Percentiles rank a stretch among this genome's conserved stretches.
These are phyloP conservation scores for Kokia cookei DNA, from an alignment of 441 rosid species.

Conservation along the genomic window DNA sequence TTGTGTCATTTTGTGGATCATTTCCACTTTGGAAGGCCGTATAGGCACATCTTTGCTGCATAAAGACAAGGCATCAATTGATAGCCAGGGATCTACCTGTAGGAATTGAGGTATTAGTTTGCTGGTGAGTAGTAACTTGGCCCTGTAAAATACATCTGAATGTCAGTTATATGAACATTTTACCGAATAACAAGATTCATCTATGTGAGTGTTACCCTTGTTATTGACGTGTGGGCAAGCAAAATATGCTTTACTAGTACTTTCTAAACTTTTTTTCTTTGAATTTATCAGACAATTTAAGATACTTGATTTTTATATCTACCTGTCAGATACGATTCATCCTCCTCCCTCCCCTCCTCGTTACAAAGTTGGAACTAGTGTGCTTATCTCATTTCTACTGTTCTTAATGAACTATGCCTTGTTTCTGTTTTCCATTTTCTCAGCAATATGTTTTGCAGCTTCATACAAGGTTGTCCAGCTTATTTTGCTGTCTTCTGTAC, in stretches of 20 bases:
- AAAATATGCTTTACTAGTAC: neutral
- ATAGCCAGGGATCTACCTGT: neutral
- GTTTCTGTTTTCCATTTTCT: neutral
- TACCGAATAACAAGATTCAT: neutral
- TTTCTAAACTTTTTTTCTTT: neutral
- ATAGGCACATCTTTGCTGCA: neutral
- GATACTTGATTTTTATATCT: neutral
- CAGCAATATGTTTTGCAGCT: neutral
- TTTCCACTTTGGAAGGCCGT: neutral
- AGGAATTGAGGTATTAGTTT: neutral
- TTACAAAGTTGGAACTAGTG: no score
- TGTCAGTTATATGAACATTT: neutral
- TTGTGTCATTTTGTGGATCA: neutral
- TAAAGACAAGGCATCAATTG: neutral
- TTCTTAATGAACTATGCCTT: no score
- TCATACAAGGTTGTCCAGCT: neutral
- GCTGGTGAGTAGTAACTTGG: neutral
- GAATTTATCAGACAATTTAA: neutral
- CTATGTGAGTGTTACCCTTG: neutral
- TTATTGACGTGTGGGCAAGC: neutral
- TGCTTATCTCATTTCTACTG: no score
- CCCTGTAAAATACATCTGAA: neutral
- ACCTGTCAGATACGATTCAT: neutral
- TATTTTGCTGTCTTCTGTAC: neutral
- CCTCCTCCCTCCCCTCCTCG: neutral